phyloP scores from a whole-genome alignment of 208 protist genomes.

The Trypanosoma congolense region DNA sequence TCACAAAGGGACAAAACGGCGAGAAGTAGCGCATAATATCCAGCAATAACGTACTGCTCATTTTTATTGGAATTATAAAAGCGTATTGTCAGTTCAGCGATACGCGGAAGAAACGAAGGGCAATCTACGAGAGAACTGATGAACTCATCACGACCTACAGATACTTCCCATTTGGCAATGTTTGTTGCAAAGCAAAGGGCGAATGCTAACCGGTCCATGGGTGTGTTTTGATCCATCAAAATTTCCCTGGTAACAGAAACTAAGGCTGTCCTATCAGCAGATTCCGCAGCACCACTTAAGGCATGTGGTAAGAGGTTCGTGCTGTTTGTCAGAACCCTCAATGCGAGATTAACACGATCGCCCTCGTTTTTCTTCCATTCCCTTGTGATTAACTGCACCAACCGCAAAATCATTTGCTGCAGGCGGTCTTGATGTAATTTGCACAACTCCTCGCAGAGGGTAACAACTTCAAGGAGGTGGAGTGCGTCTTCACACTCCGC shows the following conservation, averaged over 20 bases:
- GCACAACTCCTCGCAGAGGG: constrained; percentile 14
- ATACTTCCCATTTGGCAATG: constrained; percentile 56
- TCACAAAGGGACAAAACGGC: constrained; percentile 49
- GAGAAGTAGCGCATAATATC: constrained; percentile 77
- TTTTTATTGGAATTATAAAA: constrained; percentile 25
- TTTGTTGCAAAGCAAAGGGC: constrained; percentile 71
- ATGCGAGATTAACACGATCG: constrained; percentile 18
- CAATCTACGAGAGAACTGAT: constrained; percentile 15
- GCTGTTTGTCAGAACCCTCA: constrained; percentile 69
- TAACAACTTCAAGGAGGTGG: constrained; percentile 24
- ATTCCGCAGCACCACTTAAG: background rate
- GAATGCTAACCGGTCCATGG: constrained; percentile 40
- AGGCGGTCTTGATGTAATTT: background rate
- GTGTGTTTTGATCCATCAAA: constrained; percentile 6
- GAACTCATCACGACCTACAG: constrained; percentile 10
- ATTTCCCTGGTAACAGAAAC: constrained; percentile 5
- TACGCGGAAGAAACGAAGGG: constrained; percentile 10
- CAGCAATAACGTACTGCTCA: constrained; percentile 61
- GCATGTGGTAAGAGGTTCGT: constrained; percentile 36
- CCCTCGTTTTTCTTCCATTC: background rate
- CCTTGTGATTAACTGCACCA: constrained; percentile 10
- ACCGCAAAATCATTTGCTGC: constrained; percentile 1
- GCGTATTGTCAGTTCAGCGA: constrained; percentile 13
- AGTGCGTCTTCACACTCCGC: constrained; percentile 20
- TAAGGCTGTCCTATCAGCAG: constrained; percentile 3